Conservation (phyloP, 495 filamentous ascomycete genomes). For the Aspergillus egyptiacus region DNA sequence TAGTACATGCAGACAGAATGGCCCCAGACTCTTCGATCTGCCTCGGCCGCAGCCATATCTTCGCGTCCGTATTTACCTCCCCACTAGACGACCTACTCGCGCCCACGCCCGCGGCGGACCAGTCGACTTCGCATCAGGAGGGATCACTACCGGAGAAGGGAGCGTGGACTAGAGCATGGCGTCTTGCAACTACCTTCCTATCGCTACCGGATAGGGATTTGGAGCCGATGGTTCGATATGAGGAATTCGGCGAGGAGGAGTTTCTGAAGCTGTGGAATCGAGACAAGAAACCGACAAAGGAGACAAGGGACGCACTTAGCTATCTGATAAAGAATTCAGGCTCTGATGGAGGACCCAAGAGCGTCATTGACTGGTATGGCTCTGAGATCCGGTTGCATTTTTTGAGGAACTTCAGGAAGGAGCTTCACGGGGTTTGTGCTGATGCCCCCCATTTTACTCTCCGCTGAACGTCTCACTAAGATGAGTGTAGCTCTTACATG, state of each 20-base stretch:
- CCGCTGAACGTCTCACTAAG: neutral
- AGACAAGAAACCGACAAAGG: conserved; percentile 27
- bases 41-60: conserved; percentile 39
- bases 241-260: conserved; percentile 26
- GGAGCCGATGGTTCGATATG: conserved; percentile 18
- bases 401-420: conserved; percentile 34
- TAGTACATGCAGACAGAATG: conserved; percentile 6
- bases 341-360: conserved; percentile 6
- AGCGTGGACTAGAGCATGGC: conserved; percentile 64
- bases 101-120: conserved; percentile 1
- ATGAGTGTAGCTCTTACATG: neutral
- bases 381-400: conserved; percentile 49
- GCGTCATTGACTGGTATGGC: conserved; percentile 48
- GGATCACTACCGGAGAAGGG: conserved; percentile 43
- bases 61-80: conserved; percentile 49
- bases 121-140: neutral
- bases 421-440: conserved; percentile 33
- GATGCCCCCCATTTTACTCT: too few species aligned
- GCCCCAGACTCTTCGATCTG: conserved; percentile 23
- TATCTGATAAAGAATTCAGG: conserved; percentile 32
- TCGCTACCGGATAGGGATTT: conserved; percentile 44
- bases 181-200: conserved; percentile 57
- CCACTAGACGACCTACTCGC: conserved; percentile 26
- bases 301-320: conserved; percentile 31
- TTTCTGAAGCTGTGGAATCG: conserved; percentile 28